phyloP scores from a whole-genome alignment of 345 rosid genomes.

The Lumnitzera racemosa region DNA sequence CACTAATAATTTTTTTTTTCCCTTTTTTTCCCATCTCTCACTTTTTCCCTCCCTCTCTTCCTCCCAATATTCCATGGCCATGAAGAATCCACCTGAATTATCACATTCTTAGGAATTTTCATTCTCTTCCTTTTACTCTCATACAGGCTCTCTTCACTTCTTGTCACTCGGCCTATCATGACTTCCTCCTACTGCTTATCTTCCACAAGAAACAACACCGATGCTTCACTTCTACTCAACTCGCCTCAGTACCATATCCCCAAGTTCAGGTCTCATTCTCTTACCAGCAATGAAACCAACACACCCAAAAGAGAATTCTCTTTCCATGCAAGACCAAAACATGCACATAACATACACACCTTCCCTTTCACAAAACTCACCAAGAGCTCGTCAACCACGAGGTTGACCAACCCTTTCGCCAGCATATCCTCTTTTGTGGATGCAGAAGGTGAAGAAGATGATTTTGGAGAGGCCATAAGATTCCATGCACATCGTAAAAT shows the following conservation, averaged over 20 bases:
- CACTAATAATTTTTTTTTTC: slow-evolving; percentile 14
- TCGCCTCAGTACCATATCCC: slow-evolving; percentile 9
- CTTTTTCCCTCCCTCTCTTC: slow-evolving; percentile 13
- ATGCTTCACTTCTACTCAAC: slow-evolving; percentile 1
- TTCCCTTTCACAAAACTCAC: slow-evolving; percentile 21
- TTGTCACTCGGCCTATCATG: slow-evolving; percentile 25
- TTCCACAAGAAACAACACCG: slow-evolving; percentile 39
- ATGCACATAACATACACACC: slow-evolving; percentile 3
- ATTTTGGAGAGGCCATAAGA: background rate
- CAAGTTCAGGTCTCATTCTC: slow-evolving; percentile 16
- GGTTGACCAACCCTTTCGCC: slow-evolving; percentile 45
- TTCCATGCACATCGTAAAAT: background rate
- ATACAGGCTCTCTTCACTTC: background rate
- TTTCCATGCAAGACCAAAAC: slow-evolving; percentile 22
- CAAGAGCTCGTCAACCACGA: slow-evolving; percentile 8
- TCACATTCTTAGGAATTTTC: background rate
- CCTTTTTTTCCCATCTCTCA: slow-evolving; percentile 17
- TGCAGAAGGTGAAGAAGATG: slow-evolving; percentile 39
- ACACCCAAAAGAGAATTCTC: slow-evolving; percentile 24
- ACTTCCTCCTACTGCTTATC: slow-evolving; percentile 51
- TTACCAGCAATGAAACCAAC: slow-evolving; percentile 6
- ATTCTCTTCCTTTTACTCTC: background rate
- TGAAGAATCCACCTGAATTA: slow-evolving; percentile 12
- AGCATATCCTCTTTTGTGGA: slow-evolving; percentile 62
- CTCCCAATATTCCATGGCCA: slow-evolving; percentile 23